Evolutionary conservation across 2,329 filamentous ascomycete genomes (phyloP).

Genomic region (Lasiodiplodia sp.): DNA sequence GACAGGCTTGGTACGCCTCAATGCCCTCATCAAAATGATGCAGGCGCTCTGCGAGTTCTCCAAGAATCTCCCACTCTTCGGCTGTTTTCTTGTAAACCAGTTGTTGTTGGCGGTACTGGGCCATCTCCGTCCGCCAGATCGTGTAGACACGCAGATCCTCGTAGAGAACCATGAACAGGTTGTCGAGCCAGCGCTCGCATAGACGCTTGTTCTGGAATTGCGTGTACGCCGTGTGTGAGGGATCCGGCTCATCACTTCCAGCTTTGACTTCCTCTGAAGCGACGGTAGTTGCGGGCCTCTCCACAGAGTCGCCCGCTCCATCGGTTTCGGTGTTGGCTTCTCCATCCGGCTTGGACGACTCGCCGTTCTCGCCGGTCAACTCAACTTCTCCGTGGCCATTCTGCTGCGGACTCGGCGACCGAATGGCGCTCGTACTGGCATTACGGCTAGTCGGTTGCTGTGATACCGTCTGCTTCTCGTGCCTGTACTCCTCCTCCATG

Average conservation of each 20-base stretch:
- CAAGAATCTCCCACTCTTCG: constrained; percentile 98
- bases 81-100: constrained; percentile 96
- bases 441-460: constrained; percentile 65
- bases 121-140: constrained; percentile 98
- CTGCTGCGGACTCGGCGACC: constrained; percentile 63
- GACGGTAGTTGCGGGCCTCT: constrained; percentile 81
- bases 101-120: constrained; percentile 90
- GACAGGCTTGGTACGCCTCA: constrained; percentile 89
- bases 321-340: constrained; percentile 39
- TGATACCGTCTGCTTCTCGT: constrained; percentile 72
- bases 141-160: constrained; percentile 98
- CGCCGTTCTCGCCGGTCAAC: constrained; percentile 38
- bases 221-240: constrained; percentile 76
- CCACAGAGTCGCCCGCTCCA: constrained; percentile 59
- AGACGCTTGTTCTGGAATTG: constrained; percentile 97
- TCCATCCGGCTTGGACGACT: constrained; percentile 39
- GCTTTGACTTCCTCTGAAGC: constrained; percentile 79
- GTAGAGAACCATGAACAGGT: constrained; percentile 98
- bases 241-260: constrained; percentile 70
- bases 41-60: constrained; percentile 87
- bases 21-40: constrained; percentile 91
- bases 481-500: constrained; percentile 98
- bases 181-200: constrained; percentile 97
- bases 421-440: constrained; percentile 80
- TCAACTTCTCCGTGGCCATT: constrained; percentile 51